Base-by-base conservation (phyloP, 2,329 filamentous ascomycete genomes). In the Fonsecaea pedrosoi region DNA sequence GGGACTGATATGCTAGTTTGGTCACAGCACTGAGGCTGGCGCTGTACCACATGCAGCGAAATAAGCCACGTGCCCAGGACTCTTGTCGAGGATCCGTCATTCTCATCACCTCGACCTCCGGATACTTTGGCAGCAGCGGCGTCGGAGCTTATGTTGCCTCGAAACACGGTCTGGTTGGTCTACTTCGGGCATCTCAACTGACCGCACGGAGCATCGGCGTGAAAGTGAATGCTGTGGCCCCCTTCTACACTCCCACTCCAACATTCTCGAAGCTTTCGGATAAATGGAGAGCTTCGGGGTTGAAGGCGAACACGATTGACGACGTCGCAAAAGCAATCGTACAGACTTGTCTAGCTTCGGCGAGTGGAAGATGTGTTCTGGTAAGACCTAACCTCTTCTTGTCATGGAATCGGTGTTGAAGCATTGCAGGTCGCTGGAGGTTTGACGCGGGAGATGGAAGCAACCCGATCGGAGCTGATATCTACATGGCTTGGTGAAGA, bases 171-270 rank as follows among this genome's bases (percentile, higher is more conserved):
- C 73, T 81, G 1, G 72, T 81, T 0, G 80, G 80, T 0, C 73
- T 82, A 1, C 72, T 78, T 4, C 76, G 81, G 1, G 73, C 78
- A 4, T 79, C 77, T 8, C 79, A 82, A 65, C 40, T 59, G 1
- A 73, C 72, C 10, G 79, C 81, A 0, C 66, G 71, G 2, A 69
- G 75, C 45, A 74, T 78, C 34, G 73, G 74, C 15, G 76, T 83
- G 3, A 74, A 80, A 13, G 76, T 80, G n/a, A 84, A 84, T 69
- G 80, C 78, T 4, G 75, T 84, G n/a, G 82, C 81, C 8, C 82
- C 82, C 1, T 84, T 82, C 73, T 77, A 82, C 10, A 84, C 82
- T 0, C 79, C 81, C 2, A 83, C 82, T 13, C 76, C 79, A 53
- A 78, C 83, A 18, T 79, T 82, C 0, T 74, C 74, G 13, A 76